These are phyloP conservation scores for Coniophora puteana DNA, from an alignment of 1,284 basidiomycete genomes.

Conservation along the genomic window DNA sequence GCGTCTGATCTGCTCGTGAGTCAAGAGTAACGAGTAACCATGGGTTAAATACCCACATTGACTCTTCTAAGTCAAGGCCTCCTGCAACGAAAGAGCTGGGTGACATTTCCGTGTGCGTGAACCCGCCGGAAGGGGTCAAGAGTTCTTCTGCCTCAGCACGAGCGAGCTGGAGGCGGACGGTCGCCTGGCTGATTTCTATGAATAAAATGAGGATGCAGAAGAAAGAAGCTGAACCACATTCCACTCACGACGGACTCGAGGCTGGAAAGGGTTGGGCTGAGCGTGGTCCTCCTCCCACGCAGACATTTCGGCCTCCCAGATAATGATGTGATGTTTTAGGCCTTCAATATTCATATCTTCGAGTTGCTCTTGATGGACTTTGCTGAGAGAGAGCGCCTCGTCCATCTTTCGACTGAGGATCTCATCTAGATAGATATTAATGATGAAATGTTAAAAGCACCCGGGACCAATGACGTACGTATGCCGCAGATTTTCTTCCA, in stretches of 20 bases:
- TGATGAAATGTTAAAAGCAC: too few species aligned
- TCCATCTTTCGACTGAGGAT: not conserved
- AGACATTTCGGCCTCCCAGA: not conserved
- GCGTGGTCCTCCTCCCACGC: not conserved
- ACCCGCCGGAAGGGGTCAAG: constrained; percentile 1
- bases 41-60: constrained; percentile 7
- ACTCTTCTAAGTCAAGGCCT: constrained; percentile 7
- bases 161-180: not conserved
- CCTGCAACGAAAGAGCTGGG: constrained; percentile 2
- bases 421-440: too few species aligned
- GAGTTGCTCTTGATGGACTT: not conserved
- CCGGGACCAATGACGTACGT: too few species aligned
- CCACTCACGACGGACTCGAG: not conserved
- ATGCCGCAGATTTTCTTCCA: constrained; percentile 7
- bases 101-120: constrained; percentile 5
- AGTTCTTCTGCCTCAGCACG: constrained; percentile 2
- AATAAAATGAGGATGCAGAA: not conserved
- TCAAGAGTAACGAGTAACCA: not conserved
- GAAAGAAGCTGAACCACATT: not conserved
- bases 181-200: not conserved
- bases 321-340: not conserved
- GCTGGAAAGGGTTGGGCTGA: not conserved
- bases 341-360: not conserved
- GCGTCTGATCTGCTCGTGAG: not conserved
- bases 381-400: not conserved